A percentile compares a stretch with the other conserved stretches of the same genome.
Evolutionary conservation across 495 filamentous ascomycete genomes (phyloP).

Genomic region (Podospora tetraspora): DNA sequence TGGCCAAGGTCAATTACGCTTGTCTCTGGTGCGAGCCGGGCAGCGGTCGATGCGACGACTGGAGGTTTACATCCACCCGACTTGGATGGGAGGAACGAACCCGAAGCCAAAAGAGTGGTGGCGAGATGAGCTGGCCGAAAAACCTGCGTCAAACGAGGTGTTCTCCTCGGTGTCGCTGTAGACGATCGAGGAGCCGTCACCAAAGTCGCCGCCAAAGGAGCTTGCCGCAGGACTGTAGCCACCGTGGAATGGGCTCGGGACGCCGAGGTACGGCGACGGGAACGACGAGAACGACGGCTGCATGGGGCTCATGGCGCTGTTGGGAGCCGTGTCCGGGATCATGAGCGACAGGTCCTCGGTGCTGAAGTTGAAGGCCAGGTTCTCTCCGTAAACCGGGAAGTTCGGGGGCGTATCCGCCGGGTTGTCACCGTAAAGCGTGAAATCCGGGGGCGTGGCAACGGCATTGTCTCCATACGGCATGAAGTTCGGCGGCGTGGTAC

Average conservation of each 20-base stretch:
- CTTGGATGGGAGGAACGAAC: conserved; percentile 52
- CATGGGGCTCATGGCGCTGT: conserved; percentile 44
- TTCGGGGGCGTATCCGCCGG: conserved; percentile 27
- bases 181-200: conserved; percentile 43
- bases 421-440: conserved; percentile 41
- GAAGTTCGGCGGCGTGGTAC: conserved; percentile 33
- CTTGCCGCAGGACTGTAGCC: conserved; percentile 52
- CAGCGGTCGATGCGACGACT: conserved; percentile 32
- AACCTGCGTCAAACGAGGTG: conserved; percentile 36
- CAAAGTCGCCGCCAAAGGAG: conserved; percentile 50
- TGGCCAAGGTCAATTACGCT: conserved; percentile 46
- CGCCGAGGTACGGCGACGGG: conserved; percentile 49
- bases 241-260: conserved; percentile 51
- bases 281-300: conserved; percentile 45
- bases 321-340: conserved; percentile 33
- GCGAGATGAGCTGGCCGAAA: conserved; percentile 34
- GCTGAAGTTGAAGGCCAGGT: conserved; percentile 52
- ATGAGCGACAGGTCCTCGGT: conserved; percentile 48
- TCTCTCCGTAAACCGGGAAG: conserved; percentile 45
- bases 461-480: conserved; percentile 39
- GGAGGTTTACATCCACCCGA: conserved; percentile 45
- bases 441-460: conserved; percentile 25
- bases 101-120: conserved; percentile 47
- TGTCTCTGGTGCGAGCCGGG: conserved; percentile 31
- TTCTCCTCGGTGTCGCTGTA: conserved; percentile 53